A percentile compares a stretch with the other conserved stretches of the same genome.
Evolutionary conservation across 83 land plant genomes (phyloP).

Genomic region (Picea abies): DNA sequence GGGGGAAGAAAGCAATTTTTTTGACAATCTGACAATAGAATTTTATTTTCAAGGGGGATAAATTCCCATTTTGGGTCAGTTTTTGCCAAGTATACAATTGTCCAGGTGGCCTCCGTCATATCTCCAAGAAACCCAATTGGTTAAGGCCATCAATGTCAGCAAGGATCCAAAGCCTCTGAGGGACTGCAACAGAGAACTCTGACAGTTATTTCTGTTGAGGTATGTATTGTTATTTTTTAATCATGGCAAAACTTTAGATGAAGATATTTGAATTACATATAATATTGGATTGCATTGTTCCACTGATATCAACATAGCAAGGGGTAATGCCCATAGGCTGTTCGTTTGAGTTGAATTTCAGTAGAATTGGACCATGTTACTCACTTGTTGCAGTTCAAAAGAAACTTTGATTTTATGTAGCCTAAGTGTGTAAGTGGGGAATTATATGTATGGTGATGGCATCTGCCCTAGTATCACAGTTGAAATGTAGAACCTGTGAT

Average conservation of each 20-base stretch:
- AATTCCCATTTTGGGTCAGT: neutral
- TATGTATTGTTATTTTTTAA: neutral
- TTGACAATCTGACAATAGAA: too few species aligned
- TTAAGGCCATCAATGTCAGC: conserved; percentile 4
- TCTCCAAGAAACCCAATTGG: neutral
- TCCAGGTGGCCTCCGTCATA: neutral
- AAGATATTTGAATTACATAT: too few species aligned
- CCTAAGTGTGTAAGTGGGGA: neutral
- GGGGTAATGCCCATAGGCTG: too few species aligned
- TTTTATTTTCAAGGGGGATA: neutral
- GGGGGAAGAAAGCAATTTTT: too few species aligned
- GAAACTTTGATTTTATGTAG: neutral
- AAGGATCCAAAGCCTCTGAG: conserved; percentile 11
- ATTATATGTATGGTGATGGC: neutral
- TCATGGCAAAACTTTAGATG: too few species aligned
- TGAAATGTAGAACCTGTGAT: neutral
- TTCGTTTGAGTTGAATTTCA: too few species aligned
- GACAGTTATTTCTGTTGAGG: neutral
- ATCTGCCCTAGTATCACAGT: neutral
- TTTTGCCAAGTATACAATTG: neutral
- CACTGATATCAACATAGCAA: neutral
- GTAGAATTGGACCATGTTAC: neutral
- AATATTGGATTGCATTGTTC: neutral
- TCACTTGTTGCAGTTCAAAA: neutral
- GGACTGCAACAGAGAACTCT: neutral